Conservation (phyloP, 2,329 filamentous ascomycete species). For the Sporothrix euskadiensis region DNA sequence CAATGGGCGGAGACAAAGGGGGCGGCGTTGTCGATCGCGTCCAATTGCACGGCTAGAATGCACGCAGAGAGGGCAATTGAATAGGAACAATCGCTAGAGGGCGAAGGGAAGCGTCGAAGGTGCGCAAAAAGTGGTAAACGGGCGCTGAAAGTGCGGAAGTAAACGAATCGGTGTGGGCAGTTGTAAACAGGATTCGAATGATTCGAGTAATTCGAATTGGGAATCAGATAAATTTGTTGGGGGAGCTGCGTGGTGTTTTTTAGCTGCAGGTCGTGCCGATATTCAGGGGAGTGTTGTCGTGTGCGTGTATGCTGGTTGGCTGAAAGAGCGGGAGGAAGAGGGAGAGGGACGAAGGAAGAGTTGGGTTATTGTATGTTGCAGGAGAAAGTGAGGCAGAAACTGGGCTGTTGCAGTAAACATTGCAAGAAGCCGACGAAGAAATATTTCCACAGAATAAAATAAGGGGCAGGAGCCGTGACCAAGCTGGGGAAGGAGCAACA, state of each 20-base stretch:
- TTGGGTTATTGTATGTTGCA: not conserved
- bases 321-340: not conserved
- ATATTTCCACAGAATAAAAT: not conserved
- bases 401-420: not conserved
- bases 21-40: conserved; percentile 12
- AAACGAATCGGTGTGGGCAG: not conserved
- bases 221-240: conserved; percentile 18
- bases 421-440: not conserved
- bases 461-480: conserved; percentile 1
- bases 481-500: conserved; percentile 10
- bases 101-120: not conserved
- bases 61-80: not conserved
- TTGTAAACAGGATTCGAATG: not conserved
- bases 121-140: not conserved
- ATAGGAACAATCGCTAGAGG: not conserved
- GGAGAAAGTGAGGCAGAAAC: not conserved
- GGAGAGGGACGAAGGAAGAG: not conserved
- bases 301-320: not conserved
- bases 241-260: conserved; percentile 14
- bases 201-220: not conserved
- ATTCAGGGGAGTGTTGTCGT: conserved; percentile 2
- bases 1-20: not conserved
- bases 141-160: not conserved
- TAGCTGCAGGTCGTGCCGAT: conserved; percentile 18
- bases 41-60: conserved; percentile 9